Evolutionary conservation across 2,329 filamentous ascomycete genomes (phyloP).

Genomic region (Diplodia mutila): DNA sequence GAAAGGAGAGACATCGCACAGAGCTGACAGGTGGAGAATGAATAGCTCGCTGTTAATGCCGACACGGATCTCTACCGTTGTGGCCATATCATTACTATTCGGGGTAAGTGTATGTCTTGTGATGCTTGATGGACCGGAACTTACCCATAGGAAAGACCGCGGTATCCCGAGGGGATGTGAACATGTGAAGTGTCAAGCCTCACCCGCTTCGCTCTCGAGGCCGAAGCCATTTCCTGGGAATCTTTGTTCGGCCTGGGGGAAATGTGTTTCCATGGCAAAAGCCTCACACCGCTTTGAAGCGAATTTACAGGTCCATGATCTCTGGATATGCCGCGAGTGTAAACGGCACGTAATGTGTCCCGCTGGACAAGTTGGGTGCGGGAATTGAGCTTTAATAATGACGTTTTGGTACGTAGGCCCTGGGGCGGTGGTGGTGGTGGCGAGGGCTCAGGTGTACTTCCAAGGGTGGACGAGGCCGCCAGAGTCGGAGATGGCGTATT

Average conservation of each 20-base stretch:
- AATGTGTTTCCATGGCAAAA: no score
- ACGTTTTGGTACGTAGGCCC: background rate
- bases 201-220: background rate
- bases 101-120: background rate
- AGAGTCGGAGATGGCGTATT: background rate
- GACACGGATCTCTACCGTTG: background rate
- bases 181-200: background rate
- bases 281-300: no score
- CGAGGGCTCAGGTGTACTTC: background rate
- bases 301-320: background rate
- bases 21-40: background rate
- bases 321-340: background rate
- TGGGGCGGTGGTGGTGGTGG: background rate
- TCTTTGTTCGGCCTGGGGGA: no score
- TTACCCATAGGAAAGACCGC: background rate
- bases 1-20: background rate
- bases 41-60: background rate
- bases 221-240: no score
- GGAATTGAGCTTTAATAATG: background rate
- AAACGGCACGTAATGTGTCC: background rate
- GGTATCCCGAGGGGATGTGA: background rate
- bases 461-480: no score
- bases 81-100: slow-evolving; percentile 1
- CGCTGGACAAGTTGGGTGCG: no score
- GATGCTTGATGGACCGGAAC: background rate